Percentiles rank a stretch among this genome's conserved stretches.
phyloP scores from a whole-genome alignment of 139 green algal genomes.

The Chlamydomonas sphaeroides region DNA sequence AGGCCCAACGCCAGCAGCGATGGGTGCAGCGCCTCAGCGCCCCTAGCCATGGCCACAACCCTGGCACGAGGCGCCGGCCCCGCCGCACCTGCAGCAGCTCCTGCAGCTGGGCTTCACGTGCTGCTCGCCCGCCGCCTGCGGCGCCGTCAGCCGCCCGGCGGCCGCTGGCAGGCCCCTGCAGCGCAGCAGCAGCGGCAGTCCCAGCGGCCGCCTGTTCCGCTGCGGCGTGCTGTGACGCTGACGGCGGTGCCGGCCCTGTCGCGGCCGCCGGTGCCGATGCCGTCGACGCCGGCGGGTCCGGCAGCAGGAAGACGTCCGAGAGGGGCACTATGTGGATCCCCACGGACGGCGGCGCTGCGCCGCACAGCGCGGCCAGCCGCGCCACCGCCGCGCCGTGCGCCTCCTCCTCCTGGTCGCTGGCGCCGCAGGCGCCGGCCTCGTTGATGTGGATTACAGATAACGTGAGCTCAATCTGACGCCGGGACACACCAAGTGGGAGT shows the following conservation, averaged over 20 bases:
- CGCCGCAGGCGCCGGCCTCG: slow-evolving; percentile 31
- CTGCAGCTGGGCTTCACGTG: neutral
- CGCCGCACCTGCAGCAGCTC: neutral
- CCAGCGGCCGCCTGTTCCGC: no score
- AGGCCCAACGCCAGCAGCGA: no score
- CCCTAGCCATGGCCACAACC: no score
- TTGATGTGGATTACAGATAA: slow-evolving; percentile 65
- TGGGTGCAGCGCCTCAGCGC: no score
- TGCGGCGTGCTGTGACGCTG: no score
- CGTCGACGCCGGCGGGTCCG: neutral
- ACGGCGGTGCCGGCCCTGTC: no score
- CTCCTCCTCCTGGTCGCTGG: neutral
- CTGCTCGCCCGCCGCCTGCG: no score
- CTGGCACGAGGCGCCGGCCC: no score
- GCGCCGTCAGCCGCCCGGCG: no score
- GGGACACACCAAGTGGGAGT: neutral
- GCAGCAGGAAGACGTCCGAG: slow-evolving; percentile 50
- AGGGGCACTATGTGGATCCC: slow-evolving; percentile 39
- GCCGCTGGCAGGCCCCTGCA: no score
- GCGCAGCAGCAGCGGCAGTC: no score
- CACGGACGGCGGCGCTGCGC: neutral
- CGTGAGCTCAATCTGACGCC: slow-evolving; percentile 53
- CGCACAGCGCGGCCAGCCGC: neutral
- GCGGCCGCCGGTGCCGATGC: no score
- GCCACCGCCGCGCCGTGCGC: neutral